Conservation (phyloP, 208 protist species). For the Angomonas deanei region DNA sequence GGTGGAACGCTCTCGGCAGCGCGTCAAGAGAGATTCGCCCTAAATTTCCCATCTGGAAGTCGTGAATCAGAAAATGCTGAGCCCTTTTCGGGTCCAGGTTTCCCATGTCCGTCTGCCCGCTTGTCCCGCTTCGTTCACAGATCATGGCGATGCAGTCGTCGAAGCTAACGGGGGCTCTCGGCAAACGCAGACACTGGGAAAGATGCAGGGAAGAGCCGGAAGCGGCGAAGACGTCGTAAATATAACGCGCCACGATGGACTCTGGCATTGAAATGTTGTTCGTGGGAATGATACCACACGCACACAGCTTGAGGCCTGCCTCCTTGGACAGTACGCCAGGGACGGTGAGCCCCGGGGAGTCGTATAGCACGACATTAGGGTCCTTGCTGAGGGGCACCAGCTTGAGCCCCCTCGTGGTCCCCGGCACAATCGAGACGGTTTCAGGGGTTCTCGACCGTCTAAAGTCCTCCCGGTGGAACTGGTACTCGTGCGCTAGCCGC, state of each 20-base stretch:
- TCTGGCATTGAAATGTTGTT: slow-evolving; percentile 75
- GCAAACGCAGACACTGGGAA: slow-evolving; percentile 79
- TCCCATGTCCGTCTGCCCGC: slow-evolving; percentile 76
- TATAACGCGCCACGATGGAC: slow-evolving; percentile 65
- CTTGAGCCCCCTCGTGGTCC: slow-evolving; percentile 71
- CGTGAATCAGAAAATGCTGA: slow-evolving; percentile 77
- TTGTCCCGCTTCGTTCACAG: slow-evolving; percentile 79
- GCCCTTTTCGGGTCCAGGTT: slow-evolving; percentile 66
- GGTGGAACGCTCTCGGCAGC: slow-evolving; percentile 50
- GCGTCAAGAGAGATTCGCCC: slow-evolving; percentile 79
- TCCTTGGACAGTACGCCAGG: slow-evolving; percentile 83
- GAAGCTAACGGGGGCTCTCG: slow-evolving; percentile 80
- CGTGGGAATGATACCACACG: slow-evolving; percentile 78
- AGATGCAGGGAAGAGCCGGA: slow-evolving; percentile 68
- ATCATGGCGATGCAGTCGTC: slow-evolving; percentile 89
- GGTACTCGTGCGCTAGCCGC: slow-evolving; percentile 85
- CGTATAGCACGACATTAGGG: slow-evolving; percentile 82
- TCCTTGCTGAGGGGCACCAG: slow-evolving; percentile 78
- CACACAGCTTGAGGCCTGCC: slow-evolving; percentile 79
- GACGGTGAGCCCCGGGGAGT: slow-evolving; percentile 85
- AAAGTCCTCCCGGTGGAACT: slow-evolving; percentile 87
- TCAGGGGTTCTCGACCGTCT: slow-evolving; percentile 68
- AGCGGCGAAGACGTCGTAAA: slow-evolving; percentile 75
- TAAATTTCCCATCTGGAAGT: slow-evolving; percentile 80
- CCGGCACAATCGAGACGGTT: slow-evolving; percentile 72